These are phyloP conservation scores for Paramyrothecium roridum DNA, from an alignment of 2,329 filamentous ascomycete species.

Conservation along the genomic window DNA sequence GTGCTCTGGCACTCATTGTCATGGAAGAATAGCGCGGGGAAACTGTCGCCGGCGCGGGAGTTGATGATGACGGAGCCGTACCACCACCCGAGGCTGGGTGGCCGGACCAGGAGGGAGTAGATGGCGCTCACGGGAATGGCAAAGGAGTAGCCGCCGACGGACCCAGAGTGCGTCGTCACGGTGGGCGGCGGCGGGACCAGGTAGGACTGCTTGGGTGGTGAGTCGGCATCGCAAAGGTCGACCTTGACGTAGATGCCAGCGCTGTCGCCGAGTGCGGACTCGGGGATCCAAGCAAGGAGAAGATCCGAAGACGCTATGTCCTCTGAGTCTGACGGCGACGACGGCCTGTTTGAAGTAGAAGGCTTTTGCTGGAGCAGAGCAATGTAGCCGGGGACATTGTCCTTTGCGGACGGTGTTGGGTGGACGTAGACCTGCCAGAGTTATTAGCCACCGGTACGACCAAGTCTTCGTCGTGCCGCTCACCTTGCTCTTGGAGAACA, in stretches of 20 bases:
- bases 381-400: constrained; percentile 93
- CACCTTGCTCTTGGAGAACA: constrained; percentile 96
- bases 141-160: constrained; percentile 81
- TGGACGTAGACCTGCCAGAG: constrained; percentile 81
- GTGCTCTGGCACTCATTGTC: constrained; percentile 96
- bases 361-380: constrained; percentile 89
- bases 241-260: constrained; percentile 93
- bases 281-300: constrained; percentile 89
- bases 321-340: constrained; percentile 28
- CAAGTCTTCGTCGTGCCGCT: constrained; percentile 15
- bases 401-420: constrained; percentile 86
- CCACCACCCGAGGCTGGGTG: constrained; percentile 97
- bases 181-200: constrained; percentile 90
- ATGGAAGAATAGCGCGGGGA: constrained; percentile 95
- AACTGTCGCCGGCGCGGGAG: constrained; percentile 83
- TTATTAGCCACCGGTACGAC: constrained; percentile 8
- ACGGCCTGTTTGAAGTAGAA: constrained; percentile 34
- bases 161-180: constrained; percentile 69
- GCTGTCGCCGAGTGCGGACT: constrained; percentile 80
- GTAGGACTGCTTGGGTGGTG: constrained; percentile 80
- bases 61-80: constrained; percentile 96
- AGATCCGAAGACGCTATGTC: constrained; percentile 65
- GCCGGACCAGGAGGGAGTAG: constrained; percentile 85
- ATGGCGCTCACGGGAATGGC: constrained; percentile 86
- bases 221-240: constrained; percentile 77